Evolutionary conservation across 768 basidiomycete species (phyloP).

Genomic region (Lactarius vividus): DNA sequence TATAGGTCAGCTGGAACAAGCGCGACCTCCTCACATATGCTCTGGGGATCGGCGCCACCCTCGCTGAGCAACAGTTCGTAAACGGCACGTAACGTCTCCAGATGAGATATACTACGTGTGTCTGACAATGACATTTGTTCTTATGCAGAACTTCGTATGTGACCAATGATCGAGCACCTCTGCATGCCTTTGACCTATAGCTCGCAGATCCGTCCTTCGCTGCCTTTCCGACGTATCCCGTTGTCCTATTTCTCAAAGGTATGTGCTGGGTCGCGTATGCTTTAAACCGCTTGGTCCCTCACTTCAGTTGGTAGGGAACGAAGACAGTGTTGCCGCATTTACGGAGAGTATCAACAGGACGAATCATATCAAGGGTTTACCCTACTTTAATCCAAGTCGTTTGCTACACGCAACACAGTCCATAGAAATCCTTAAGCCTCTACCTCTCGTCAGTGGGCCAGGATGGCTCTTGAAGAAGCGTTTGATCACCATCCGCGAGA

Average conservation of each 20-base stretch:
- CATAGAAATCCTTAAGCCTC: conserved; percentile 72
- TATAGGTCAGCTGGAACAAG: conserved; percentile 79
- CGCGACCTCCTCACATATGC: conserved; percentile 80
- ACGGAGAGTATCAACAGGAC: conserved; percentile 43
- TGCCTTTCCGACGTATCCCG: conserved; percentile 83
- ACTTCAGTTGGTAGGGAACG: conserved; percentile 40
- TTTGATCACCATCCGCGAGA: conserved; percentile 72
- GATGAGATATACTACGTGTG: neutral
- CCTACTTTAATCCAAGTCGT: conserved; percentile 64
- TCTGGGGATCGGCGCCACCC: conserved; percentile 77
- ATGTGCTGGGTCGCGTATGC: conserved; percentile 8
- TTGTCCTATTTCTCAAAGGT: conserved; percentile 74
- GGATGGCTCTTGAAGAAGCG: conserved; percentile 75
- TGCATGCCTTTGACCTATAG: neutral
- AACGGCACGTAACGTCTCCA: conserved; percentile 52
- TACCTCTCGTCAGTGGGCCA: conserved; percentile 70
- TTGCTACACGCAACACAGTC: conserved; percentile 73
- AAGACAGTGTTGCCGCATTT: conserved; percentile 72
- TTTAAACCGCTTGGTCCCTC: neutral
- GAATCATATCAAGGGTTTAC: conserved; percentile 58
- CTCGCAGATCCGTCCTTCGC: conserved; percentile 61
- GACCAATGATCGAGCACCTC: neutral
- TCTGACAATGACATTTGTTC: neutral
- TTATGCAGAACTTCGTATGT: conserved; percentile 33
- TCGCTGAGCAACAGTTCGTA: conserved; percentile 62